phyloP scores from a whole-genome alignment of 1,139 yeast genomes.

The Yamadazyma dushanensis region DNA sequence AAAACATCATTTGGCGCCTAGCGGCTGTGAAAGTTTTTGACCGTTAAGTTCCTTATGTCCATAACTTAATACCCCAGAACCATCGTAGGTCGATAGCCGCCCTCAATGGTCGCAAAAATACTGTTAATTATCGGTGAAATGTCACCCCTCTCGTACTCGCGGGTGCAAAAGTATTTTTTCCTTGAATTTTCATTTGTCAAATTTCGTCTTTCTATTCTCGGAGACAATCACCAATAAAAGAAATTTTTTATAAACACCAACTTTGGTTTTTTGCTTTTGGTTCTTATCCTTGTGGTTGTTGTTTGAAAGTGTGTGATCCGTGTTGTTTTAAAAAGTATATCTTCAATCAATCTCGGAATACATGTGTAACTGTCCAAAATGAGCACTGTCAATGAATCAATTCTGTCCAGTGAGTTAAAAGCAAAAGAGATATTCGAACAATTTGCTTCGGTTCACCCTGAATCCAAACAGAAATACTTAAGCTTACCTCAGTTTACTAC shows the following conservation, averaged over 20 bases:
- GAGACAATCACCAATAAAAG: constrained; percentile 3
- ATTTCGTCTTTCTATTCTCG: not conserved
- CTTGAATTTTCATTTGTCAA: constrained; percentile 2
- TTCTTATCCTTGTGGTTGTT: not conserved
- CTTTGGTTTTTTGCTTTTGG: not conserved
- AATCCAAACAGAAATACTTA: constrained; percentile 25
- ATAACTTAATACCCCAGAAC: too few species aligned
- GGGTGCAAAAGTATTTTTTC: constrained; percentile 1
- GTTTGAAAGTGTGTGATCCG: constrained; percentile 1
- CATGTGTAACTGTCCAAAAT: constrained; percentile 2
- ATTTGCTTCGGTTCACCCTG: constrained; percentile 33
- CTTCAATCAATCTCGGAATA: not conserved
- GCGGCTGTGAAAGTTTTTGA: too few species aligned
- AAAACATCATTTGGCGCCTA: too few species aligned
- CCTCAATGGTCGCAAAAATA: too few species aligned
- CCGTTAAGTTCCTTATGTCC: constrained; percentile 1
- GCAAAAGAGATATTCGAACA: constrained; percentile 44
- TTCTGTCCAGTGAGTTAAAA: constrained; percentile 13
- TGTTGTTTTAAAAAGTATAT: too few species aligned
- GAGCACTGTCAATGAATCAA: constrained; percentile 2
- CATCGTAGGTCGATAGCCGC: too few species aligned
- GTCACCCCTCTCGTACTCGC: constrained; percentile 2
- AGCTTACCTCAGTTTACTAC: constrained; percentile 40
- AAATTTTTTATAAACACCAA: constrained; percentile 1
- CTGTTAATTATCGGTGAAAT: too few species aligned